phyloP scores from a whole-genome alignment of 202 grass and related monocot genomes.

The Digitaria exilis region DNA sequence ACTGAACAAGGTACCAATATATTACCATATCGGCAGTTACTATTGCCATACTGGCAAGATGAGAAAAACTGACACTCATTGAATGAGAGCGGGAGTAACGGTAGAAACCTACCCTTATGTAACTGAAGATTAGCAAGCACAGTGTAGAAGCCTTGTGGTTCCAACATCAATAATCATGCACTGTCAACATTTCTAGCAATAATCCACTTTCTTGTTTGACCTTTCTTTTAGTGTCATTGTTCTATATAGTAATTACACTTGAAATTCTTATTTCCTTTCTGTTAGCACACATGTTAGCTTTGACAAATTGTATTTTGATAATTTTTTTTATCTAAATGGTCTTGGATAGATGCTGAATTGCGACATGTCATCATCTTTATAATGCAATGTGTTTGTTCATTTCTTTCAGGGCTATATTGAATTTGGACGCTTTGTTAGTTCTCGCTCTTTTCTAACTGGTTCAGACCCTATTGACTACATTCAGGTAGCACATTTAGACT shows the following conservation, averaged over 20 bases:
- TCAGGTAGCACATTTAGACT: constrained; percentile 59
- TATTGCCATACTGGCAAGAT: neutral
- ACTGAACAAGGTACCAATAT: constrained; percentile 9
- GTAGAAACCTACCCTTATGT: constrained; percentile 5
- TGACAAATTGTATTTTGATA: neutral
- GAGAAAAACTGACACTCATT: neutral
- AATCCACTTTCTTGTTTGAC: neutral
- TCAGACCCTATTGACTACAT: constrained; percentile 67
- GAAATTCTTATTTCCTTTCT: constrained; percentile 5
- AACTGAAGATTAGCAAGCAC: neutral
- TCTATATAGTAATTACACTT: constrained; percentile 27
- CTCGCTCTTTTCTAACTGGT: constrained; percentile 66
- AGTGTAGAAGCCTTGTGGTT: neutral
- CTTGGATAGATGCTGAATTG: constrained; percentile 24
- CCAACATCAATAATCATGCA: neutral
- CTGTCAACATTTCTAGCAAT: neutral
- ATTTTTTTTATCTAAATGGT: constrained; percentile 29
- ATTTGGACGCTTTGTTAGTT: constrained; percentile 77
- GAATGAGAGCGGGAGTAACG: neutral
- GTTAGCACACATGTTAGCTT: neutral
- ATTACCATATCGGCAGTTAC: neutral
- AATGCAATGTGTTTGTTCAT: constrained; percentile 25
- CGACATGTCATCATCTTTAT: constrained; percentile 33
- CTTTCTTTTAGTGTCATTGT: constrained; percentile 1
- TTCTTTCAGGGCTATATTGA: constrained; percentile 71